phyloP scores from a whole-genome alignment of 2,329 filamentous ascomycete species.

The Chaetomiaceae sp. region DNA sequence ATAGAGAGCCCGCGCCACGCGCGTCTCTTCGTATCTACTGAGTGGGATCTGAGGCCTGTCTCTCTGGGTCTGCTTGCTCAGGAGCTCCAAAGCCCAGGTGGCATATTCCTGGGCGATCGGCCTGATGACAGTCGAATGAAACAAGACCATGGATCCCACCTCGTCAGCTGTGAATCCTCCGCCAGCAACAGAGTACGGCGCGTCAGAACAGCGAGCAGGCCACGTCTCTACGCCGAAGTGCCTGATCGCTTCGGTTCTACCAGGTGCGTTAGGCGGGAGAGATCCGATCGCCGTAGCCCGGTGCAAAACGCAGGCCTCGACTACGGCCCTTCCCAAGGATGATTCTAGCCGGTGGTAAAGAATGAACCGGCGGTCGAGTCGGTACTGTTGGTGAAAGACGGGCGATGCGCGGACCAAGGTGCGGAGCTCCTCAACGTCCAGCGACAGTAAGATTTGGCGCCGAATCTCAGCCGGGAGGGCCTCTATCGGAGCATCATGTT shows the following conservation, averaged over 20 bases:
- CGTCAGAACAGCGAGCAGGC: not conserved
- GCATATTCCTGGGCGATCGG: not conserved
- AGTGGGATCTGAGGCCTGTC: no score
- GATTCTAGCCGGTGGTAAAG: not conserved
- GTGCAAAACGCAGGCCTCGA: not conserved
- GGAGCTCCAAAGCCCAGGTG: not conserved
- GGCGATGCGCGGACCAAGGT: constrained; percentile 1
- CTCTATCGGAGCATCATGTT: not conserved
- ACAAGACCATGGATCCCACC: not conserved
- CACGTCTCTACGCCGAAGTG: not conserved
- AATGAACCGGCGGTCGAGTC: not conserved
- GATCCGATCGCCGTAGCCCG: not conserved
- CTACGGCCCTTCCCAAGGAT: not conserved
- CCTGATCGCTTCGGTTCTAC: not conserved
- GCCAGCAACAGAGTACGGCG: not conserved
- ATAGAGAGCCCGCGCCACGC: no score
- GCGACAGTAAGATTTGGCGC: not conserved
- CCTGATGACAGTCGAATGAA: not conserved
- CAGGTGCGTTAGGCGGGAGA: not conserved
- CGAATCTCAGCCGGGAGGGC: constrained; percentile 1
- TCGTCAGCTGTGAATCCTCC: not conserved
- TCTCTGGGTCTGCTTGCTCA: not conserved
- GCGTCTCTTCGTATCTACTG: no score
- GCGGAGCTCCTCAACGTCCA: not conserved
- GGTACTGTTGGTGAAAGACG: constrained; percentile 2